Evolutionary conservation across 208 protist genomes (phyloP).

Genomic region (Blastocrithidia nonstop): DNA sequence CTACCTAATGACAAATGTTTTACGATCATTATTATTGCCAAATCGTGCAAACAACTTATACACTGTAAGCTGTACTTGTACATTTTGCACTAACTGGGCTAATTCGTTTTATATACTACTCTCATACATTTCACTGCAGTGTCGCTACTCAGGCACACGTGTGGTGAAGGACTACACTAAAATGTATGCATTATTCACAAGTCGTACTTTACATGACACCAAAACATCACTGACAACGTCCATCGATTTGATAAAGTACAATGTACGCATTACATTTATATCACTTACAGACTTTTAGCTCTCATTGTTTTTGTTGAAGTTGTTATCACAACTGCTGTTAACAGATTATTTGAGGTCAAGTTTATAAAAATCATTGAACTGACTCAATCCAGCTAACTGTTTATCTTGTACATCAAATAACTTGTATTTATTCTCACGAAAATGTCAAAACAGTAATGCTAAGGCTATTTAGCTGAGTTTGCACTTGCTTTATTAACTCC

Average conservation of each 20-base stretch:
- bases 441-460: conserved; percentile 42
- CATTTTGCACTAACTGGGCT: too few species aligned
- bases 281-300: not conserved
- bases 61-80: too few species aligned
- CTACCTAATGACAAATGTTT: too few species aligned
- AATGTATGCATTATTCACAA: conserved; percentile 11
- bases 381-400: conserved; percentile 32
- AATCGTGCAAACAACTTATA: too few species aligned
- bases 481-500: not conserved
- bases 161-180: too few species aligned
- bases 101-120: too few species aligned
- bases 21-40: too few species aligned
- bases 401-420: conserved; percentile 49
- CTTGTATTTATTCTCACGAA: conserved; percentile 81
- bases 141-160: too few species aligned
- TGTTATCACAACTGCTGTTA: not conserved
- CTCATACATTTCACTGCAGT: too few species aligned
- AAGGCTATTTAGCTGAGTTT: conserved; percentile 17
- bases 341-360: conserved; percentile 11
- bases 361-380: conserved; percentile 78
- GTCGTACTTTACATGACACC: conserved; percentile 55
- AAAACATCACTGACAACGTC: conserved; percentile 70
- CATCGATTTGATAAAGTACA: conserved; percentile 75
- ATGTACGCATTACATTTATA: not conserved
- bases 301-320: not conserved